These are phyloP conservation scores for Pseudonitzschia pungens DNA, from an alignment of 108 stramenopile genomes.

Conservation along the genomic window DNA sequence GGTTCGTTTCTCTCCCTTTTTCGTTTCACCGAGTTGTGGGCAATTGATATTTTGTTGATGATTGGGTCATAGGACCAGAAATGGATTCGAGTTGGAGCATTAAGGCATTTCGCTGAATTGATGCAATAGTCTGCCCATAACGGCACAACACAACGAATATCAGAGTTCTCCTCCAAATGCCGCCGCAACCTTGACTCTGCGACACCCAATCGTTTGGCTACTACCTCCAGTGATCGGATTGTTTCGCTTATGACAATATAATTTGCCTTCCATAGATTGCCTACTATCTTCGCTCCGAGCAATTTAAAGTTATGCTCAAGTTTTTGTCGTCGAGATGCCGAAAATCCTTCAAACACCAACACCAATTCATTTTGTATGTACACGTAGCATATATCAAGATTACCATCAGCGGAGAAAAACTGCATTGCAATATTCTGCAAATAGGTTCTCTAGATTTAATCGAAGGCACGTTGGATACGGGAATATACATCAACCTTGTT, in stretches of 20 bases:
- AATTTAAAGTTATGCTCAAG: slow-evolving; percentile 18
- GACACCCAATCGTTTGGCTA: slow-evolving; percentile 6
- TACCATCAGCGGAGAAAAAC: too few relatives aligned
- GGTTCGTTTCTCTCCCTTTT: not conserved
- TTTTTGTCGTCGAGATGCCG: slow-evolving; percentile 7
- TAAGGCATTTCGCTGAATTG: not conserved
- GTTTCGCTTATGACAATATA: slow-evolving; percentile 29
- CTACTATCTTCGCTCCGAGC: slow-evolving; percentile 7
- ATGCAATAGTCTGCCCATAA: slow-evolving; percentile 20
- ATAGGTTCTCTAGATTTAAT: too few relatives aligned
- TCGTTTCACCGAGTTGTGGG: not conserved
- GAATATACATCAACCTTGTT: not conserved
- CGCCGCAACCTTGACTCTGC: not conserved
- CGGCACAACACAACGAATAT: slow-evolving; percentile 20
- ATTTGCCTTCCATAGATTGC: slow-evolving; percentile 13
- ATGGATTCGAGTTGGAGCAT: not conserved
- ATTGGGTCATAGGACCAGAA: not conserved
- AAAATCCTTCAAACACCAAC: slow-evolving; percentile 1
- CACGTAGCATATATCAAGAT: too few relatives aligned
- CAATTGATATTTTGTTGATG: not conserved
- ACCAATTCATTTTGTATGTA: too few relatives aligned
- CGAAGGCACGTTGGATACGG: too few relatives aligned
- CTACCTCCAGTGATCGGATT: slow-evolving; percentile 15
- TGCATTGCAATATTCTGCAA: too few relatives aligned
- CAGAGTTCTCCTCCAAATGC: slow-evolving; percentile 12